Base-by-base conservation (phyloP, 345 rosid species). In the Schrenkiella parvula region DNA sequence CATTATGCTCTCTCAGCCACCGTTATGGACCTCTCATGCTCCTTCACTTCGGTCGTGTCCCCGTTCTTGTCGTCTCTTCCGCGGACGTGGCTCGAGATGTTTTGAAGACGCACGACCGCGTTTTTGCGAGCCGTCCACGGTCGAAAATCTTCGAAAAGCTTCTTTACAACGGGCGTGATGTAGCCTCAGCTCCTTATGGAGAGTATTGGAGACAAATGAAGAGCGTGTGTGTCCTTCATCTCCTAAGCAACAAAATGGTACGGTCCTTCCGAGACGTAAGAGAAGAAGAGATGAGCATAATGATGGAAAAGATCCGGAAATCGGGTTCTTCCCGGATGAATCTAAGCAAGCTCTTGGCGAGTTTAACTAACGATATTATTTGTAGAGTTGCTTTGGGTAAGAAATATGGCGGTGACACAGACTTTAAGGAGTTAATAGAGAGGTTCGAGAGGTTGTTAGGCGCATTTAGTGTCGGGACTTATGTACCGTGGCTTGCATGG, bases 201-300 rank as follows among this genome's bases (percentile, higher is more conserved):
- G 89, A 87, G 67, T 84, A 87, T 52, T 87, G 96, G 96, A 79
- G 90, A 51, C 85, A 85, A 52, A 71, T 84, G 54, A 87, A 78
- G 71, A 81, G 84, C 52, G 43, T 83, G 4, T 80, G 84, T 31
- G 78, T 84, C 14, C 34, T 80, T 1, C 82, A 83, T 29, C 81
- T 89, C 26, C 67, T 86, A 0, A 87, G 80, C 75, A 77, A 44
- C 68, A 83, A 57, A 50, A 83, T 76, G 62, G 88, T 84, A 6
- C 78, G 65, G 4, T 80, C 85, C 0, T 83, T 83, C 54, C 59
- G 59, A 0, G 18, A 8, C 1, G 74, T 87, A 4, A 76, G 84
- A 42, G 83, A 78, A 73, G 85, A 87, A 55, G 96, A 89, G 68
- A 72, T 75, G 1, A 71, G 18, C 17, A 15, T 66, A 11, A 17